These are phyloP conservation scores for Trametes gibbosa DNA, from an alignment of 768 basidiomycete species.

Conservation along the genomic window DNA sequence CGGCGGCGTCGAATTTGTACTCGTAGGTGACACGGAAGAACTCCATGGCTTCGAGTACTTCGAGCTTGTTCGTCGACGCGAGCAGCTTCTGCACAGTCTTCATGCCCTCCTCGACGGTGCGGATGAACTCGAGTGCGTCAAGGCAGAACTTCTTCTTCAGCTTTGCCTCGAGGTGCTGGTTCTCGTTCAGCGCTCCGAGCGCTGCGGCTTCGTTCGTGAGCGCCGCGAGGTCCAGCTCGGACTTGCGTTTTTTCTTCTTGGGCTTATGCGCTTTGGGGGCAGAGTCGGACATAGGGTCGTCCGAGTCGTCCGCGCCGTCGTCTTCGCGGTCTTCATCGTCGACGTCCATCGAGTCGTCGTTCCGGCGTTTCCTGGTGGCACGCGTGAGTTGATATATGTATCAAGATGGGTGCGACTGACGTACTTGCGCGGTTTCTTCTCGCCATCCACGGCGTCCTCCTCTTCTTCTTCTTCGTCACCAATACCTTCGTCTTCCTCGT, in stretches of 20 bases:
- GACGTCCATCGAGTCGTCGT: conserved; percentile 56
- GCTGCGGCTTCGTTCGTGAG: conserved; percentile 71
- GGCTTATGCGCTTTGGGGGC: conserved; percentile 22
- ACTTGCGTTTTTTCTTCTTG: conserved; percentile 51
- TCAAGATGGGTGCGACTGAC: too few species aligned
- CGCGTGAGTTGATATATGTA: too few species aligned
- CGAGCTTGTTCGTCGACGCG: conserved; percentile 81
- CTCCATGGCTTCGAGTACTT: conserved; percentile 82
- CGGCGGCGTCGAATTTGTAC: conserved; percentile 77
- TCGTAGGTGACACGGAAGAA: conserved; percentile 84
- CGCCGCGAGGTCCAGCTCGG: conserved; percentile 67
- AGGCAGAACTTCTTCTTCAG: conserved; percentile 83
- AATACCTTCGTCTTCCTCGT: conserved; percentile 24
- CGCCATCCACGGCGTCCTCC: conserved; percentile 19
- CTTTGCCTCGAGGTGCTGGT: conserved; percentile 62
- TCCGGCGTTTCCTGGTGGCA: conserved; percentile 6
- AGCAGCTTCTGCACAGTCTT: conserved; percentile 72
- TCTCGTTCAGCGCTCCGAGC: conserved; percentile 63
- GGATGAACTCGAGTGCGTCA: conserved; percentile 85
- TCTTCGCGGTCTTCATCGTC: conserved; percentile 42
- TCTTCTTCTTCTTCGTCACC: conserved; percentile 23
- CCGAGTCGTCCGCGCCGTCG: conserved; percentile 38
- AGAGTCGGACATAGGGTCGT: conserved; percentile 35
- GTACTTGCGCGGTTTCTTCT: too few species aligned
- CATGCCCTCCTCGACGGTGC: conserved; percentile 63